Conservation (phyloP, 2,329 filamentous ascomycete species). For the Polytolypa hystricis region DNA sequence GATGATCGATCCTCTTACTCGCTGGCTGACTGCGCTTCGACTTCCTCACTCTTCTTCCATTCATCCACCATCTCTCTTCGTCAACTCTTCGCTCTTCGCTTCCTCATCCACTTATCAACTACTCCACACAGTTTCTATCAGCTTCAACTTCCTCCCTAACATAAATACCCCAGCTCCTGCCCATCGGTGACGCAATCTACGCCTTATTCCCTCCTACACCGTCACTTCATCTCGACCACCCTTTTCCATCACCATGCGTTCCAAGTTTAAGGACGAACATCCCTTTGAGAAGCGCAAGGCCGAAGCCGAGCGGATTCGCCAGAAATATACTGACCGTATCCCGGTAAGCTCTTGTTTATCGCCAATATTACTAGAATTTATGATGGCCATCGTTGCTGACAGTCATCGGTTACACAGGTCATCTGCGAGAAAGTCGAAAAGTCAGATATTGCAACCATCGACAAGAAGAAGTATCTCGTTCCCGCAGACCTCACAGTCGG, state of each 20-base stretch:
- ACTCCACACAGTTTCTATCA: constrained; percentile 11
- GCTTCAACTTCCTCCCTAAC: constrained; percentile 25
- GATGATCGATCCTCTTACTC: no score
- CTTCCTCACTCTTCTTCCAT: no score
- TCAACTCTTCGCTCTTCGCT: constrained; percentile 9
- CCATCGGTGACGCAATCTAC: no score
- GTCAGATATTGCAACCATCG: constrained; percentile 97
- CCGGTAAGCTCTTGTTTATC: constrained; percentile 49
- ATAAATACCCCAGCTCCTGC: no score
- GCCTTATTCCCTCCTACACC: no score
- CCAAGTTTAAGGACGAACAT: constrained; percentile 99
- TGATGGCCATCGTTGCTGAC: constrained; percentile 10
- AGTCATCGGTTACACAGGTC: constrained; percentile 48
- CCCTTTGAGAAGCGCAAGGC: constrained; percentile 99
- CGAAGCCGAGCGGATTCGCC: constrained; percentile 96
- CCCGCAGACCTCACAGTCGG: constrained; percentile 95
- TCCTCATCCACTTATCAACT: constrained; percentile 6
- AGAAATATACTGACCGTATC: constrained; percentile 98
- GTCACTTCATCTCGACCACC: no score
- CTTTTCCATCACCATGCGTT: constrained; percentile 90
- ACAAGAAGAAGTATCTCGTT: constrained; percentile 99
- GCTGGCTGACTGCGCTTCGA: no score
- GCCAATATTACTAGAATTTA: neutral
- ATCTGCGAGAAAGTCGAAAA: constrained; percentile 99
- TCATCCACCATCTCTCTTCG: neutral